These are phyloP conservation scores for Penicillium bovifimosum DNA, from an alignment of 495 filamentous ascomycete genomes.

Conservation along the genomic window DNA sequence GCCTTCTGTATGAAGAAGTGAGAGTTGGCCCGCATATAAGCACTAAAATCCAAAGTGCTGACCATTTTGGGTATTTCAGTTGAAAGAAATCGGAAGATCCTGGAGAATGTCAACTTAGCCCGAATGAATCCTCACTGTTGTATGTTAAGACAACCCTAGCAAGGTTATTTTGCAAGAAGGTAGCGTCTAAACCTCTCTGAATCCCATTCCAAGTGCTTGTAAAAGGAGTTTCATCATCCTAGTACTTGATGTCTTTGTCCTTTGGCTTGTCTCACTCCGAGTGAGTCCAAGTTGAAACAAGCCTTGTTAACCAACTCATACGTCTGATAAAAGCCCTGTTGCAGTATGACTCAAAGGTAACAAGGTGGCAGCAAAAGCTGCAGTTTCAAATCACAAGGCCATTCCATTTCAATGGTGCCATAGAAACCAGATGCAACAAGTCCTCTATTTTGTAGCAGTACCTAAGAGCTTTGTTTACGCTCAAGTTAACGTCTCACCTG, in stretches of 20 bases:
- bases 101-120: no score
- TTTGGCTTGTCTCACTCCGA: background rate
- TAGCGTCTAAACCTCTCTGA: no score
- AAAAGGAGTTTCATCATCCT: background rate
- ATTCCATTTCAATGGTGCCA: background rate
- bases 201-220: background rate
- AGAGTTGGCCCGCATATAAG: no score
- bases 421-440: background rate
- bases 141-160: no score
- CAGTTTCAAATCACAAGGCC: background rate
- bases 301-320: background rate
- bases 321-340: background rate
- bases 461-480: background rate
- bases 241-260: background rate
- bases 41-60: no score
- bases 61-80: no score
- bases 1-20: no score
- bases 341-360: background rate
- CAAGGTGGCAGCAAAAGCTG: background rate
- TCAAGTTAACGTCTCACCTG: background rate
- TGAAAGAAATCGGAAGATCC: no score
- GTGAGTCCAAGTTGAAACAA: background rate
- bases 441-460: background rate
- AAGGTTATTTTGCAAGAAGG: no score
- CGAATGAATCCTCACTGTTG: no score